Conservation (phyloP, 2,329 filamentous ascomycete genomes). For the Canariomyces notabilis region DNA sequence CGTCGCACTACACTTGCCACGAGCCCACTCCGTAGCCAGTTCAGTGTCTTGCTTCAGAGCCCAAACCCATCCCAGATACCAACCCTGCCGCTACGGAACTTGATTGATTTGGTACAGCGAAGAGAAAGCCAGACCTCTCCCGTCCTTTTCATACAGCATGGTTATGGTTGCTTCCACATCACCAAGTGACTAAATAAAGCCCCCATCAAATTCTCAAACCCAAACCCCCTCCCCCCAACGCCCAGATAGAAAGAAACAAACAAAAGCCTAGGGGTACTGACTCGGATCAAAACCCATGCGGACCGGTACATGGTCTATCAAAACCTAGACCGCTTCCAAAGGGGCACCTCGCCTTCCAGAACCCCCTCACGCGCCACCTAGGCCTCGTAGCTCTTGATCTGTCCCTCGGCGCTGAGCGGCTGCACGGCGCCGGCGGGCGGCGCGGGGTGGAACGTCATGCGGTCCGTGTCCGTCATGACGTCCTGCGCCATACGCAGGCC, state of each 20-base stretch:
- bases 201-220: constrained; percentile 9
- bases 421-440: constrained; percentile 42
- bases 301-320: background rate
- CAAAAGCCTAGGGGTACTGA: background rate
- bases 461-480: constrained; percentile 43
- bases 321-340: background rate
- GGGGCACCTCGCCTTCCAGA: background rate
- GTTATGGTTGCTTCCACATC: constrained; percentile 12
- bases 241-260: constrained; percentile 13
- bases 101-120: background rate
- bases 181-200: constrained; percentile 8
- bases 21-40: background rate
- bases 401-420: constrained; percentile 50
- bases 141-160: constrained; percentile 20
- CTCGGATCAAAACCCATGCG: background rate
- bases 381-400: constrained; percentile 54
- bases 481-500: constrained; percentile 45
- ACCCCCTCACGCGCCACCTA: constrained; percentile 27
- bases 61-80: background rate
- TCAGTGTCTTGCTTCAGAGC: background rate
- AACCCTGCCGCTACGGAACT: background rate
- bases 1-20: background rate
- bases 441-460: constrained; percentile 48
- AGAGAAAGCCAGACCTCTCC: background rate
- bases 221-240: constrained; percentile 13